phyloP scores from a whole-genome alignment of 768 basidiomycete genomes.

The Russula olivacea region DNA sequence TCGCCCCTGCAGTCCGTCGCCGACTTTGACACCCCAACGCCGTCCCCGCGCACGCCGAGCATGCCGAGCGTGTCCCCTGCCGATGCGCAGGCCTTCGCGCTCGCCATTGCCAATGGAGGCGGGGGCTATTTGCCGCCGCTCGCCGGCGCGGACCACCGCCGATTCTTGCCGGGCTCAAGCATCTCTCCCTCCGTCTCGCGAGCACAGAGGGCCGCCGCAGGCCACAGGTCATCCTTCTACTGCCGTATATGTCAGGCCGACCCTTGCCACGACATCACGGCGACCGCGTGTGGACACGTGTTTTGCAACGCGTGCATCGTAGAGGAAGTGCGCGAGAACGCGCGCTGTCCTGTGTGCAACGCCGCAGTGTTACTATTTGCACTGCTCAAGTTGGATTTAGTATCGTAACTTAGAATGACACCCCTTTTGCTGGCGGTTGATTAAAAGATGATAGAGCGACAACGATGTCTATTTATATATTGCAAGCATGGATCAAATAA shows the following conservation, averaged over 20 bases:
- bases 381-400: constrained; percentile 22
- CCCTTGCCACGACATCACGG: constrained; percentile 23
- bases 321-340: constrained; percentile 23
- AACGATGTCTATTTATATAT: background rate
- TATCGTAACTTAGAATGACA: background rate
- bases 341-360: constrained; percentile 24
- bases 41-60: constrained; percentile 23
- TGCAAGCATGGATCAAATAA: background rate
- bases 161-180: constrained; percentile 7
- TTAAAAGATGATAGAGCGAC: background rate
- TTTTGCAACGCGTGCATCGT: constrained; percentile 23
- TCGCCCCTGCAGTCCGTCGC: constrained; percentile 21
- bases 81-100: constrained; percentile 3
- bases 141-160: constrained; percentile 5
- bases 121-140: background rate
- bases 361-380: constrained; percentile 24
- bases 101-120: background rate
- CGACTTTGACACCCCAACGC: constrained; percentile 23
- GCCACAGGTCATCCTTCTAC: constrained; percentile 11
- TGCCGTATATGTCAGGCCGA: constrained; percentile 21
- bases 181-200: constrained; percentile 14
- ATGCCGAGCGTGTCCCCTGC: constrained; percentile 16
- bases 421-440: background rate
- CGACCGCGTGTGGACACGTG: constrained; percentile 23
- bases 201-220: constrained; percentile 3